A percentile compares a stretch with the other conserved stretches of the same genome.
These are phyloP conservation scores for Chlorella sp. DNA, from an alignment of 139 green algal species.

Conservation along the genomic window DNA sequence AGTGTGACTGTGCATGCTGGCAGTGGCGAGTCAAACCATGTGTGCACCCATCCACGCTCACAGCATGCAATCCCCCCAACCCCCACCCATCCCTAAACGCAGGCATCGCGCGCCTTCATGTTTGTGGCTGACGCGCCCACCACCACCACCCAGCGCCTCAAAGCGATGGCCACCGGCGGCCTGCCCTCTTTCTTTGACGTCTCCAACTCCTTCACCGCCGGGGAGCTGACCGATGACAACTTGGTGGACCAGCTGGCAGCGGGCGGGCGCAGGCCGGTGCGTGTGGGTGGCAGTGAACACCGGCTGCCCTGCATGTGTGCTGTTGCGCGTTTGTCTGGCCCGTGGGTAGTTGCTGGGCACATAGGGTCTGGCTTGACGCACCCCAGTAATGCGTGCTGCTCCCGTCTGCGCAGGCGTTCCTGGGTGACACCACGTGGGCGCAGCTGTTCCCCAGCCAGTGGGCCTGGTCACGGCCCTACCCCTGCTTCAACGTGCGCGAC, in stretches of 20 bases:
- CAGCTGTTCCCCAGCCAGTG: conserved; percentile 81
- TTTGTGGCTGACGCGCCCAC: conserved; percentile 95
- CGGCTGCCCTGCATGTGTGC: not conserved
- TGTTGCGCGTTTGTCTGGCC: no score
- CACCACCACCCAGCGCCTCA: conserved; percentile 92
- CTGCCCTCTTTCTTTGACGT: conserved; percentile 97
- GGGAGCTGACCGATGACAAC: conserved; percentile 90
- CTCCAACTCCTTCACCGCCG: conserved; percentile 83
- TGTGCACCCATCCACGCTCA: no score
- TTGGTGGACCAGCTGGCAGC: conserved; percentile 84
- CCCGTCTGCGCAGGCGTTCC: conserved; percentile 52
- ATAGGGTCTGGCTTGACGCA: no score
- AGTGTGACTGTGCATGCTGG: no score
- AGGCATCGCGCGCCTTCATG: conserved; percentile 23
- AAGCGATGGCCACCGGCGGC: conserved; percentile 81
- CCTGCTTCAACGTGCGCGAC: conserved; percentile 95
- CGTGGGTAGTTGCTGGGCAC: no score
- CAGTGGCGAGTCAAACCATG: no score
- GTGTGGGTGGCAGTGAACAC: not conserved
- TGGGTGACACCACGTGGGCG: conserved; percentile 96
- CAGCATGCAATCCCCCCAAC: no score
- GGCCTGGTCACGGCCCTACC: conserved; percentile 72
- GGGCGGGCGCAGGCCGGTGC: conserved; percentile 63
- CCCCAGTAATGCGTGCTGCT: no score
- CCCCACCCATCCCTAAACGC: not conserved